Evolutionary conservation across 106 monocot species (phyloP).

Genomic region (Dendrobium chrysotoxum): DNA sequence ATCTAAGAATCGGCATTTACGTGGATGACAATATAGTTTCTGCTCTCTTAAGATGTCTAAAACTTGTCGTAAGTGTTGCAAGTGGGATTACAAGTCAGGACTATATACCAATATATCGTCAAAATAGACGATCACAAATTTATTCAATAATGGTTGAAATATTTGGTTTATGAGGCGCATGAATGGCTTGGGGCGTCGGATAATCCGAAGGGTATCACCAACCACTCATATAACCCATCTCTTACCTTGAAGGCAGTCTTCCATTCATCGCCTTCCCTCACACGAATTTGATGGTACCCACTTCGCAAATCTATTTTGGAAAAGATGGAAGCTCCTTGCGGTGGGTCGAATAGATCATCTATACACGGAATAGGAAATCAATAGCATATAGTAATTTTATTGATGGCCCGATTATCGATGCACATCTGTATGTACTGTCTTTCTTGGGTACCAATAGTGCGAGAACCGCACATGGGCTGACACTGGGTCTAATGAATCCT

Average conservation of each 20-base stretch:
- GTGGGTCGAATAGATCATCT: background rate
- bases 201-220: background rate
- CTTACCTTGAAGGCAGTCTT: background rate
- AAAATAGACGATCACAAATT: background rate
- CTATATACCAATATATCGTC: conserved; percentile 8
- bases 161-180: background rate
- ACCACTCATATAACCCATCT: background rate
- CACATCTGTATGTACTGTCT: background rate
- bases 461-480: background rate
- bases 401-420: background rate
- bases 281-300: background rate
- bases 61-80: background rate
- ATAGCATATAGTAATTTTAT: background rate
- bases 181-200: background rate
- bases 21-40: background rate
- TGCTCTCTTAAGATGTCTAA: background rate
- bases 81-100: background rate
- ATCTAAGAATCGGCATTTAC: conserved; percentile 3
- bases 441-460: background rate
- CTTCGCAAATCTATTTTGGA: no score
- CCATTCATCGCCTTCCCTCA: background rate
- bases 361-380: background rate
- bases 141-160: background rate
- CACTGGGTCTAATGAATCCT: background rate
- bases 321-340: background rate